Evolutionary conservation across 208 protist genomes (phyloP), one percentile per base, ranked within the genome.

Genomic region (Trypanosoma platydactyli): DNA sequence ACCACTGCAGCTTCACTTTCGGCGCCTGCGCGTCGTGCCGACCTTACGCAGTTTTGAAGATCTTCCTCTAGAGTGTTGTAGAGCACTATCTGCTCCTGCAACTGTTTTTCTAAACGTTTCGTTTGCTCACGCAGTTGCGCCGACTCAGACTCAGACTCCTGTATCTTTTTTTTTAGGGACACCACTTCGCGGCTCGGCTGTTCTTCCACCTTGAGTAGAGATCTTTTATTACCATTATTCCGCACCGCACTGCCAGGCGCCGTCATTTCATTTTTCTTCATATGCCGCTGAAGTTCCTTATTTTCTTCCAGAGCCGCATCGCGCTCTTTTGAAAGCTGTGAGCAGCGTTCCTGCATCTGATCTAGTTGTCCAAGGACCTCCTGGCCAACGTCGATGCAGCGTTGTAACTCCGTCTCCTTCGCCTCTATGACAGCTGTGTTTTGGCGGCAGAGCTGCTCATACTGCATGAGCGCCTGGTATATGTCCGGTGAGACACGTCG

Each of bases 351-450:
- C 68, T 86, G 80, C 52, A 94, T 15, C 7, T 68, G 65, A 40
- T 92, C 86, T 1, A 94, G 54, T 62, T 89, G 83, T 0, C 64
- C 77, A 2, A 94, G 73, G 42, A 94, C 68, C 45, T 91, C 89
- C 56, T 90, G 77, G 2, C 89, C 89, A 25, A 87, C 89, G 41
- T 68, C 62, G 68, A 94, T 90, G 74, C 88, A 88, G 30, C 85
- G 84, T 41, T 65, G 76, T 20, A 94, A 67, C 68, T 94, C 88
- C 22, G 58, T 48, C 55, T 91, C 84, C 71, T 92, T 91, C 18
- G 83, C 85, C 16, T 76, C 59, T 42, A 80, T 76, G 18, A 71
- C 61, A 3, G 76, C 77, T 16, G 50, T 38, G 44, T 53, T 57
- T 30, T 68, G 48, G 25, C 63, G 63, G 30, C 55, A 68, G 12